Base-by-base conservation (phyloP, 2,329 filamentous ascomycete genomes). In the Stagonosporopsis vannaccii region DNA sequence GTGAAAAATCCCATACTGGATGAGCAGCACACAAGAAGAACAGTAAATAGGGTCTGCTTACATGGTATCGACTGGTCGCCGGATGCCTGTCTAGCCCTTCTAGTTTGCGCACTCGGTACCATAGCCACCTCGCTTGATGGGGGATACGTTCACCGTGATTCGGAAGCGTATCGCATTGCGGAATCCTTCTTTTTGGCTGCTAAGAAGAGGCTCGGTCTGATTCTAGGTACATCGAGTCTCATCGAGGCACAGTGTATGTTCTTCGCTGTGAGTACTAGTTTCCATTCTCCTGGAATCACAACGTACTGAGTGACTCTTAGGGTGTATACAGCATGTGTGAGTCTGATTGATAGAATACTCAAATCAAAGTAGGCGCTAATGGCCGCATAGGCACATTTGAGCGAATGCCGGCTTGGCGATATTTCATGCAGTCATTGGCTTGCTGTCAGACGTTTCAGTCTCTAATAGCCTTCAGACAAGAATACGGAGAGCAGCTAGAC, bases 1-100 rank as follows among this genome's bases (percentile, higher is more conserved):
- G 43, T 46, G 15, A 59, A 59, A 37, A 59, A 59, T 15, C 51
- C 56, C 3, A 32, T 59, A 15, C 30, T 59, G 23, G 51, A 59
- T 13, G 51, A 59, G 22, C 20, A 44, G 4, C 19, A 30, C 4
- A 36, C 32, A 11, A 36, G 51, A 19, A 46, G 33, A 15, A 47
- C 17, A 6, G 40, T 59, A 5, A 51, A 55, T 17, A n/a, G 23
- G 22, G 56, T 59, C 4, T 55, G 50, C 32, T 22, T 58, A 19
- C 45, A 61, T 36, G 58, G 58, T 4, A 48, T 59, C 17, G 47
- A 39, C 9, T 61, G 58, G 58, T 39, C 39, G 12, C 26, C 55
- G 11, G 51, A 58, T 36, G 45, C 55, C 1, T 61, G 58, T 25
- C 51, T 61, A n/a, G 46, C 43, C 3, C 51, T 61, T 19, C 33